These are phyloP conservation scores for Colletotrichum scovillei DNA, from an alignment of 2,329 filamentous ascomycete species.

Conservation along the genomic window DNA sequence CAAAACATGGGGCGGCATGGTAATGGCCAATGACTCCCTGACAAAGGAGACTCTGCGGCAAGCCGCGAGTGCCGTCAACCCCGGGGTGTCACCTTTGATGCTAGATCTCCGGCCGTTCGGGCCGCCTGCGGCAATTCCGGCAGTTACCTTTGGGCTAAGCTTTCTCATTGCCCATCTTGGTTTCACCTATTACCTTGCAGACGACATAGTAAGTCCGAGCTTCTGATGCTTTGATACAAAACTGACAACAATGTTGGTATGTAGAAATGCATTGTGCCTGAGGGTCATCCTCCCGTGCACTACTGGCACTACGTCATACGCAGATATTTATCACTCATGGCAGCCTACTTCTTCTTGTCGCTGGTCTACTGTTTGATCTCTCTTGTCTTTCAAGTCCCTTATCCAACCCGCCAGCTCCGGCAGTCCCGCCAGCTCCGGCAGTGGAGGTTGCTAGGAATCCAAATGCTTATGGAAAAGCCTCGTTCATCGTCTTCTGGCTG, in stretches of 20 bases:
- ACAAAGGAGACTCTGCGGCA: constrained; percentile 4
- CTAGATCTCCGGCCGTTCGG: constrained; percentile 24
- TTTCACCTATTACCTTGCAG: constrained; percentile 25
- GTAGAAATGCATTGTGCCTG: constrained; percentile 25
- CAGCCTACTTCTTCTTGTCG: constrained; percentile 19
- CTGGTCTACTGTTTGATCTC: constrained; percentile 18
- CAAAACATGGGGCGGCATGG: neutral
- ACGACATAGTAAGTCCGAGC: constrained; percentile 4
- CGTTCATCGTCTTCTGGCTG: constrained; percentile 23
- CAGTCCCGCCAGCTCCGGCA: constrained; percentile 16
- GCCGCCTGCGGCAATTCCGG: constrained; percentile 16
- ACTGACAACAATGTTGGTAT: neutral
- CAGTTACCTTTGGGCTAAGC: constrained; percentile 18
- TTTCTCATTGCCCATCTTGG: constrained; percentile 19
- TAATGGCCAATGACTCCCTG: constrained; percentile 15
- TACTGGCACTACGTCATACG: constrained; percentile 29
- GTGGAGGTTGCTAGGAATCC: constrained; percentile 12
- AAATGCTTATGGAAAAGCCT: constrained; percentile 13
- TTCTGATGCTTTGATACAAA: neutral
- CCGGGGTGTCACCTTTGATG: constrained; percentile 18
- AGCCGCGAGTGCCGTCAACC: constrained; percentile 23
- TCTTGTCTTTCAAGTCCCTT: constrained; percentile 21
- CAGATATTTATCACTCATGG: constrained; percentile 14
- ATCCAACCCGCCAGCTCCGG: constrained; percentile 14
- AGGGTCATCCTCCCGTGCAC: constrained; percentile 25